A percentile compares a stretch with the other conserved stretches of the same genome.
These are phyloP conservation scores for Alternaria gansuensis DNA, from an alignment of 2,329 filamentous ascomycete genomes.

Conservation along the genomic window DNA sequence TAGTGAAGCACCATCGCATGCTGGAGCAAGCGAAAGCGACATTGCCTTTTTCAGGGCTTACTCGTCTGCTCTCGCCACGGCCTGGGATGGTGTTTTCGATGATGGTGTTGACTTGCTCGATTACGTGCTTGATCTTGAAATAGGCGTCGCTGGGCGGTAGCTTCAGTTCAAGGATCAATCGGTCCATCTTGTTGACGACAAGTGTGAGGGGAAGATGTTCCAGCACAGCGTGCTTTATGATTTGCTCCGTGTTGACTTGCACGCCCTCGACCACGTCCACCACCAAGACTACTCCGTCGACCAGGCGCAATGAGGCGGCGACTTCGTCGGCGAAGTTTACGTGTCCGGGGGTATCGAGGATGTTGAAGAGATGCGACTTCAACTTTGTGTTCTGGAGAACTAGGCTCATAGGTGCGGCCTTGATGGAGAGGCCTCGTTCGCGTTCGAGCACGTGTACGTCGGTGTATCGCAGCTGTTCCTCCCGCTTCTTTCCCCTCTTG, in stretches of 20 bases:
- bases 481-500: constrained; percentile 79
- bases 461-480: constrained; percentile 93
- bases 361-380: constrained; percentile 94
- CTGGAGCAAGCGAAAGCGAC: constrained; percentile 94
- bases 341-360: constrained; percentile 95
- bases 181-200: constrained; percentile 97
- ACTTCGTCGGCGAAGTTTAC: constrained; percentile 99
- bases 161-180: constrained; percentile 91
- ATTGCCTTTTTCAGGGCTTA: constrained; percentile 97
- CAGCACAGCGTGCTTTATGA: constrained; percentile 93
- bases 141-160: constrained; percentile 95
- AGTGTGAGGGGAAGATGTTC: constrained; percentile 89
- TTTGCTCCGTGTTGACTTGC: constrained; percentile 96
- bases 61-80: constrained; percentile 76
- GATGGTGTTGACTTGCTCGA: constrained; percentile 96
- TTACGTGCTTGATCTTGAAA: constrained; percentile 98
- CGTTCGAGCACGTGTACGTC: constrained; percentile 90
- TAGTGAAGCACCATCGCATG: constrained; percentile 96
- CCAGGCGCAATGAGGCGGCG: constrained; percentile 83
- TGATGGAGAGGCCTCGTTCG: constrained; percentile 89
- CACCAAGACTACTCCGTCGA: constrained; percentile 90
- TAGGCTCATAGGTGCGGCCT: constrained; percentile 92
- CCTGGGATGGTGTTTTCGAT: constrained; percentile 89
- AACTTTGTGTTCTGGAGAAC: constrained; percentile 87
- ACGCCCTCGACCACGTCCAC: constrained; percentile 99